Percentiles rank a stretch among this genome's conserved stretches.
Conservation (phyloP, 768 basidiomycete genomes). For the Tephrocybe sp. region DNA sequence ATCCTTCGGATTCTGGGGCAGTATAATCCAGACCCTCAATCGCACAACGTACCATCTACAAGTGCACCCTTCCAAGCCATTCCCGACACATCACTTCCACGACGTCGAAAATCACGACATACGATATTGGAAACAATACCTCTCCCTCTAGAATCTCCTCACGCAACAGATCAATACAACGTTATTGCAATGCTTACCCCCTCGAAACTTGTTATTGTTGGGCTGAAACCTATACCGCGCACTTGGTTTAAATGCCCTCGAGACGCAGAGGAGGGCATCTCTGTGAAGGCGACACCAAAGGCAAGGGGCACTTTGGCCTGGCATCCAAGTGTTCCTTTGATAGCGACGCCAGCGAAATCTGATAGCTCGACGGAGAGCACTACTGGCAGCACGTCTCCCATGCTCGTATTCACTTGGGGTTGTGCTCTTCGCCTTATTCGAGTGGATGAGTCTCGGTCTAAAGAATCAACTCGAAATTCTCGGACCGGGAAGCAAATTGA, state of each 20-base stretch:
- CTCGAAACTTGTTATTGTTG: constrained; percentile 89
- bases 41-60: constrained; percentile 3
- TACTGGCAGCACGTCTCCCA: constrained; percentile 39
- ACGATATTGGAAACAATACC: constrained; percentile 79
- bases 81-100: constrained; percentile 30
- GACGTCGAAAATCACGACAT: constrained; percentile 53
- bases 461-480: constrained; percentile 47
- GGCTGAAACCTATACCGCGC: constrained; percentile 85
- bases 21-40: constrained; percentile 61
- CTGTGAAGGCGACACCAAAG: constrained; percentile 42
- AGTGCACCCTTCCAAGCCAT: constrained; percentile 11
- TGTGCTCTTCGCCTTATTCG: constrained; percentile 60
- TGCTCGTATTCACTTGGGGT: constrained; percentile 88
- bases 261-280: constrained; percentile 43
- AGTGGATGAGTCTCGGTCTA: constrained; percentile 59
- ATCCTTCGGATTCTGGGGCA: constrained; percentile 91
- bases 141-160: constrained; percentile 74
- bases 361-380: constrained; percentile 17
- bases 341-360: constrained; percentile 20
- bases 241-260: constrained; percentile 87
- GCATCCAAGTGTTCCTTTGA: constrained; percentile 64
- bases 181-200: constrained; percentile 87
- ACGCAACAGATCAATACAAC: constrained; percentile 78
- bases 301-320: constrained; percentile 74
- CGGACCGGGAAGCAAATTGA: constrained; percentile 61